Evolutionary conservation across 345 rosid species (phyloP), one percentile per base, ranked within the genome.

Genomic region (Arabidopsis suecica): DNA sequence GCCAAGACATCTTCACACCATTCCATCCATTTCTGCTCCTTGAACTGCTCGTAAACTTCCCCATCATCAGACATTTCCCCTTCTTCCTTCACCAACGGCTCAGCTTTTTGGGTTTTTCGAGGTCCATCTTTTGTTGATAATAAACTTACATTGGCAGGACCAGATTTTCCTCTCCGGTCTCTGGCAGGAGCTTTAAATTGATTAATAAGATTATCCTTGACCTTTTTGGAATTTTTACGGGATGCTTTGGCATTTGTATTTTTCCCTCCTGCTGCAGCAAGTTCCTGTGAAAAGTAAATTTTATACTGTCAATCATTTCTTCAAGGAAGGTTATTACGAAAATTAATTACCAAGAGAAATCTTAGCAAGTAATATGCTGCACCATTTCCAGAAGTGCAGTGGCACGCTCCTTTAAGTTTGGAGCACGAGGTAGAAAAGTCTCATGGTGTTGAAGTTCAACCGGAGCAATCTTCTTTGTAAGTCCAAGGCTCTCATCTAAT

Each of bases 1-100:
- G 70, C 83, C 97, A 96, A 87, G 50, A 90, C 96, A 78, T 91
- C 99, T 83, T 91, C 91, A 82, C 99, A 96, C 99, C 99, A 96
- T 82, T 96, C 99, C 96, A 84, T 96, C 99, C 99, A 96, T 84
- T 96, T 96, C 60, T 86, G 92, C 86, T 93, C 98, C 89, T 88
- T 96, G 58, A 96, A 96, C 79, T 96, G 99, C 82, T 93, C 98
- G 51, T 89, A 87, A 28, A 96, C 88, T 84, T 89, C 98, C 76
- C 89, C 99, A 36, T 89, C 82, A 82, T 88, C 99, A 9, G 99
- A 96, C 98, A 96, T 96, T 79, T 96, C 99, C 56, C 99, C 99
- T 84, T 96, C 99, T 84, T 96, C 99, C 81, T 96, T 96, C 48
- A 73, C 90, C 68, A 96, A 71, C 37, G 85, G 96, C 70, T 91